phyloP scores from a whole-genome alignment of 306 rosid species.

The Rubus parviflorus region DNA sequence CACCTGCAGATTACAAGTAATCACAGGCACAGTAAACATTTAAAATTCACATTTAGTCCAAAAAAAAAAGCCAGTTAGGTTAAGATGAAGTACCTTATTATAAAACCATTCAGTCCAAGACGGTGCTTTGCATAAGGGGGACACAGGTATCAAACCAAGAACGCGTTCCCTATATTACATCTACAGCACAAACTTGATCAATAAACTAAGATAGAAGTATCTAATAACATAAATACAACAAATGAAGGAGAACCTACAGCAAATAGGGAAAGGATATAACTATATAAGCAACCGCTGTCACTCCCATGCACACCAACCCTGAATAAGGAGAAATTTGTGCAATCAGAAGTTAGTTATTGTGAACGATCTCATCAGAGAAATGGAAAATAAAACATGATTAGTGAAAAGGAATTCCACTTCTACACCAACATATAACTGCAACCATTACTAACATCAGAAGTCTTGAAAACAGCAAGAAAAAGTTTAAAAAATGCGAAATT shows the following conservation, averaged over 20 bases:
- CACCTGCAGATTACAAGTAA: slow-evolving; percentile 49
- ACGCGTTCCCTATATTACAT: slow-evolving; percentile 84
- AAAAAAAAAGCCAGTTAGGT: neutral
- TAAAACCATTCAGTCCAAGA: slow-evolving; percentile 94
- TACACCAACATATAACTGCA: slow-evolving; percentile 2
- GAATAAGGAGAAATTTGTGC: slow-evolving; percentile 30
- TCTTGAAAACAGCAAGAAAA: neutral
- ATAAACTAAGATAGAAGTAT: neutral
- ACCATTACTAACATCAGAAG: neutral
- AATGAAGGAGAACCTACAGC: slow-evolving; percentile 59
- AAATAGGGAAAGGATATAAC: slow-evolving; percentile 71
- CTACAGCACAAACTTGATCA: slow-evolving; percentile 41
- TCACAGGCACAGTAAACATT: slow-evolving; percentile 21
- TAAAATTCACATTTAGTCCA: slow-evolving; percentile 6
- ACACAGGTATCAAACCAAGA: slow-evolving; percentile 84
- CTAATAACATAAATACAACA: neutral
- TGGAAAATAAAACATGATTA: slow-evolving; percentile 6
- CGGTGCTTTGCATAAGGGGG: slow-evolving; percentile 88
- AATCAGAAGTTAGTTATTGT: slow-evolving; percentile 26
- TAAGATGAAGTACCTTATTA: slow-evolving; percentile 61
- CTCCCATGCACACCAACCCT: slow-evolving; percentile 99
- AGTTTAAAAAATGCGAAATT: neutral
- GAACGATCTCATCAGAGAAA: slow-evolving; percentile 20
- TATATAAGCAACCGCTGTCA: slow-evolving; percentile 89
- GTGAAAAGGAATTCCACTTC: neutral